Base-by-base conservation (phyloP, 768 basidiomycete genomes). In the Serendipita vermifera region DNA sequence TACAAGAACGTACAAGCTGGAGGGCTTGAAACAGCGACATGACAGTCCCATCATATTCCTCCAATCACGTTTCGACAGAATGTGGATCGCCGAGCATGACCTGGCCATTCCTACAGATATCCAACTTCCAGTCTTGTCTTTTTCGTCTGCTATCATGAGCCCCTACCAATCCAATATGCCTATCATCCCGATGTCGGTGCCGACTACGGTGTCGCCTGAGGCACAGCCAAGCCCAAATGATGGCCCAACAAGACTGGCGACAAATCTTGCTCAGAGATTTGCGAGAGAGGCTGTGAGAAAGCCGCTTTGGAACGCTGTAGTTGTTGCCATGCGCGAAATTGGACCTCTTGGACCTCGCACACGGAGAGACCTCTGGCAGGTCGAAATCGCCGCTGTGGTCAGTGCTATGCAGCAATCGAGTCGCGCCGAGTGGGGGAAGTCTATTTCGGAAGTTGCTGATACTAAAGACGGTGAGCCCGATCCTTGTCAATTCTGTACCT, bases 1-100 rank as follows among this genome's bases (percentile, higher is more conserved):
- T n/a, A 15, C 9, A 51, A 51, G 46, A 51, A 51, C n/a, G n/a
- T n/a, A n/a, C n/a, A n/a, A n/a, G n/a, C n/a, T n/a, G n/a, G n/a
- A n/a, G n/a, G n/a, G n/a, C n/a, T n/a, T n/a, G n/a, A n/a, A n/a
- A n/a, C n/a, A n/a, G n/a, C n/a, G n/a, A n/a, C n/a, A n/a, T n/a
- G n/a, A n/a, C n/a, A n/a, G n/a, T 29, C 46, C 46, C 27, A 31
- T 51, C 46, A n/a, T 27, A 31, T 31, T 51, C 9, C 46, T 51
- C 7, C 46, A 51, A 29, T 5, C 22, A n/a, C 27, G 7, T 15
- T 51, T 51, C 46, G 27, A 51, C 24, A 27, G 22, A 22, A 15
- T 22, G 46, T 51, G 46, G 46, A 22, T 51, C 26, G 20, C 29
- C 9, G 46, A 51, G 7, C 46, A 51, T n/a, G 15, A 29, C 24